Base-by-base conservation (phyloP, 345 rosid genomes). In the Pistacia vera region DNA sequence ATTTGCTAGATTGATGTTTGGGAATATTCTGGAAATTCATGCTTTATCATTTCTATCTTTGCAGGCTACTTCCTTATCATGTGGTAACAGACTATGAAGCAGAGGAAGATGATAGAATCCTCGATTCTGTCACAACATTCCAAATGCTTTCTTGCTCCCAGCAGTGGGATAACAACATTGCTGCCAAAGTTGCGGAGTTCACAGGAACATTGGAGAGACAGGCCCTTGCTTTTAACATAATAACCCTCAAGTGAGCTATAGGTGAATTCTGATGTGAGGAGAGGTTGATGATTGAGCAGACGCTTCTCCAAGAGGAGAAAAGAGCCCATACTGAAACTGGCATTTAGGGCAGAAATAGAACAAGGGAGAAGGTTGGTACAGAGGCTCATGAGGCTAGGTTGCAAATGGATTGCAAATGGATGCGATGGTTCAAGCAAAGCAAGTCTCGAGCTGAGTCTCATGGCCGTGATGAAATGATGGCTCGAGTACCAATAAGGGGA, bases 41-140 rank as follows among this genome's bases (percentile, higher is more conserved):
- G 22, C 46, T 68, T 76, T 36, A 16, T 73, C 41, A 59, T 82
- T 49, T 74, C 76, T 79, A 59, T 66, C 46, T 77, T 69, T 12
- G 84, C 87, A 96, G 98, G 81, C 85, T 90, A 83, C 89, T 93
- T 36, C 99, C 98, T 62, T 96, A 92, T 80, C 98, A 96, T 74
- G 95, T 93, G 8, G 93, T 93, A 59, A 94, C 97, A 54, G 97
- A 96, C 84, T 96, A 91, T 77, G 98, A 96, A 89, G 97, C 98
- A 10, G 99, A 93, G 66, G 99, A 96, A 79, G 98, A 96, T 61
- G 98, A 92, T 74, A 90, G 83, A 68, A 92, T 96, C 78, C 90
- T 96, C 51, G 57, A 52, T 52, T 52, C 57, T 52, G n/a, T 81
- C 82, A 80, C 97, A 68, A 87, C 95, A 5, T 93, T 97, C 48